Base-by-base conservation (phyloP, 2,329 filamentous ascomycete species). In the Aureobasidium sp. region DNA sequence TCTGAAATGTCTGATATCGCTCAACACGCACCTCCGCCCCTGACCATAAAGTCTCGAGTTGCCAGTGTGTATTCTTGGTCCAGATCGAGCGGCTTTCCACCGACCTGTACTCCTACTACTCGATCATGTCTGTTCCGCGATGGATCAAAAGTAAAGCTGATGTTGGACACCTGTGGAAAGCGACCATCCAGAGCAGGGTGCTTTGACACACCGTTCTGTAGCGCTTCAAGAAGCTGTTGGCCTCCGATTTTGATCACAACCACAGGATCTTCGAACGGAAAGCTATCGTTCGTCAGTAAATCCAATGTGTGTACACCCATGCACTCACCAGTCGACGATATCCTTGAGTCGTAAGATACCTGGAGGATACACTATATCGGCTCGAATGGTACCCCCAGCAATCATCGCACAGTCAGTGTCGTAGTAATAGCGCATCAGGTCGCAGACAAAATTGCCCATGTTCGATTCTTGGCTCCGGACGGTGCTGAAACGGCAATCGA, bases 231-330 rank as follows among this genome's bases (percentile, higher is more conserved):
- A 36, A 97, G 84, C 1, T 87, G 88, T 67, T 84, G 79, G 0
- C 92, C 92, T 0, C 79, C 85, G 5, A 91, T 81, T 37, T 82
- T 83, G 64, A 96, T 78, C 4, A 95, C 84, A 0, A 96, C 87
- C 1, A 92, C 88, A 0, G 91, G 91, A 66, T 96, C 91, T 71
- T 96, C 91, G 68, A 97, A 96, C 0, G 92, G 92, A 67, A 96
- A 96, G 70, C 73, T 74, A 58, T 68, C 48, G 27, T 5, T 67
- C 64, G 69, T 69, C 61, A 73, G 66, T 34, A 70, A 68, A 14
- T 17, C 14, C 0, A 31, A 2, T 9, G 7, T 14, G 27, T n/a
- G 14, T 12, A 7, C 15, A 14, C 1, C 17, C 3, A 15, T 47
- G 44, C 45, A 61, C 67, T 15, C 56, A 68, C 67, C 90, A 96